Percentiles rank a stretch among this genome's conserved stretches.
These are phyloP conservation scores for Globisporangium okanoganense DNA, from an alignment of 352 stramenopile genomes.

Conservation along the genomic window DNA sequence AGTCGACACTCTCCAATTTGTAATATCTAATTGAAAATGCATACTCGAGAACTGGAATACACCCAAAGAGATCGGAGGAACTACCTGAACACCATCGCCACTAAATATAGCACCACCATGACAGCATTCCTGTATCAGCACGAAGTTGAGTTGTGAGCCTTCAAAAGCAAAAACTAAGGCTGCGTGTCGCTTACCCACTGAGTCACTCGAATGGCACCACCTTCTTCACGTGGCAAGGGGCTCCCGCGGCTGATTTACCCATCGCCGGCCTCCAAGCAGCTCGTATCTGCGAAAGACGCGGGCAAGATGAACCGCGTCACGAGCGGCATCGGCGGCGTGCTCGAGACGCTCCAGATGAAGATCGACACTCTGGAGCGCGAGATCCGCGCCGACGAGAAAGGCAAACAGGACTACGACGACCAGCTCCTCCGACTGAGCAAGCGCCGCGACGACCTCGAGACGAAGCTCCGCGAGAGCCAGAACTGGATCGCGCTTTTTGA, in stretches of 20 bases:
- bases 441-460: conserved; percentile 45
- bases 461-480: conserved; percentile 45
- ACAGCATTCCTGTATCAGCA: background rate
- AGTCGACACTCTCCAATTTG: background rate
- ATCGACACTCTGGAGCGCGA: conserved; percentile 62
- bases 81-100: background rate
- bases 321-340: conserved; percentile 58
- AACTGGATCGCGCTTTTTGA: conserved; percentile 71
- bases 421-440: conserved; percentile 60
- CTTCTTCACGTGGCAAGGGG: conserved; percentile 16
- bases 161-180: background rate
- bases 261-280: conserved; percentile 32
- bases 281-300: conserved; percentile 50
- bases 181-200: background rate
- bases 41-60: background rate
- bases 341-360: conserved; percentile 55
- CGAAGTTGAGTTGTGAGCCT: background rate
- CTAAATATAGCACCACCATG: background rate
- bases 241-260: conserved; percentile 48
- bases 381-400: conserved; percentile 73
- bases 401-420: conserved; percentile 77
- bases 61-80: too few relatives aligned
- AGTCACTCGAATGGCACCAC: background rate
- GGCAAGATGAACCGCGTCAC: conserved; percentile 70
- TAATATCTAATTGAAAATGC: background rate